phyloP scores from a whole-genome alignment of 2,329 filamentous ascomycete genomes.

The Penicillium capsulatum region DNA sequence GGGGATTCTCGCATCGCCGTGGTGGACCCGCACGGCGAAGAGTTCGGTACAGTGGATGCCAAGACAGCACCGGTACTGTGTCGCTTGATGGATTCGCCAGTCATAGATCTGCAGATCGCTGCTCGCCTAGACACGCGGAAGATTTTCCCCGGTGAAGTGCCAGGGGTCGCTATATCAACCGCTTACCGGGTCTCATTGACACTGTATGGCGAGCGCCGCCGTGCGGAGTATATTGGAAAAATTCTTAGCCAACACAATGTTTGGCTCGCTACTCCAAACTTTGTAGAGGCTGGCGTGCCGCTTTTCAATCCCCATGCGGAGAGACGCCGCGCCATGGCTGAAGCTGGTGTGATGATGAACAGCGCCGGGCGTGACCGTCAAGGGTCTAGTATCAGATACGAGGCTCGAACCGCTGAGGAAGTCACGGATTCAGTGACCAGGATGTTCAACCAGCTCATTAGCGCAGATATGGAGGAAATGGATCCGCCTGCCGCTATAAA shows the following conservation, averaged over 20 bases:
- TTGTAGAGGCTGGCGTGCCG: slow-evolving; percentile 63
- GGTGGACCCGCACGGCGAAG: slow-evolving; percentile 64
- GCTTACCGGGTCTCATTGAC: slow-evolving; percentile 65
- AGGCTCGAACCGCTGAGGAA: slow-evolving; percentile 72
- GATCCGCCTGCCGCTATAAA: slow-evolving; percentile 60
- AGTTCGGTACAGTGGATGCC: slow-evolving; percentile 72
- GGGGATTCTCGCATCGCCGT: slow-evolving; percentile 61
- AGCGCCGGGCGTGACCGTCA: slow-evolving; percentile 19
- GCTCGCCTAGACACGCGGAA: slow-evolving; percentile 66
- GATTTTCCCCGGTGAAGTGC: slow-evolving; percentile 59
- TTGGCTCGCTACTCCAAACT: slow-evolving; percentile 62
- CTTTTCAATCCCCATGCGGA: slow-evolving; percentile 72
- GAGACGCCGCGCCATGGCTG: slow-evolving; percentile 44
- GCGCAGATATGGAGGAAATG: slow-evolving; percentile 69
- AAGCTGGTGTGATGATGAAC: slow-evolving; percentile 18
- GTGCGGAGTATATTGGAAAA: slow-evolving; percentile 61
- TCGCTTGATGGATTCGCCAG: slow-evolving; percentile 65
- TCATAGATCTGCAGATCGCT: slow-evolving; percentile 63
- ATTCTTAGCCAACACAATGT: slow-evolving; percentile 63
- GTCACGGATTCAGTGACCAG: slow-evolving; percentile 77
- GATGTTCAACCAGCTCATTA: slow-evolving; percentile 80
- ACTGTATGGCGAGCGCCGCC: slow-evolving; percentile 70
- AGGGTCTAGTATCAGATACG: slow-evolving; percentile 29
- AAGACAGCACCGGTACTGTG: slow-evolving; percentile 64
- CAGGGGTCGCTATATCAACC: slow-evolving; percentile 59